These are phyloP conservation scores for Capsella bursapastoris DNA, from an alignment of 345 rosid genomes.

Conservation along the genomic window DNA sequence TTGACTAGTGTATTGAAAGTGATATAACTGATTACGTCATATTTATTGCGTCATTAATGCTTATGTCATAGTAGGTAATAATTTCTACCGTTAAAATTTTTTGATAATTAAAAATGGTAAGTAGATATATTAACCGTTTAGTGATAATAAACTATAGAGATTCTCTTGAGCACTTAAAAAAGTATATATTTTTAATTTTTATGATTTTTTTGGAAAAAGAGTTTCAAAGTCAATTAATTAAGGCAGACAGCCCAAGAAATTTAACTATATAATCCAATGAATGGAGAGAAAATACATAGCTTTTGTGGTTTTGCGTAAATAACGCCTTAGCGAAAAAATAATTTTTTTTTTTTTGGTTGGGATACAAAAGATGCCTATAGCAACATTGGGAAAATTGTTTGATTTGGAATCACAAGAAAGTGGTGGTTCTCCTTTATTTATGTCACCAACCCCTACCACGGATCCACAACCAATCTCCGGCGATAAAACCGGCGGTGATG, in stretches of 20 bases:
- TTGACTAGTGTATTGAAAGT: slow-evolving; percentile 1
- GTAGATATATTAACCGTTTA: not conserved
- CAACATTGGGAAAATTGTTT: not conserved
- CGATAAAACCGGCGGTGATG: slow-evolving; percentile 32
- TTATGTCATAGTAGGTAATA: slow-evolving; percentile 3
- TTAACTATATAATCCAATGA: slow-evolving; percentile 14
- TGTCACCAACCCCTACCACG: slow-evolving; percentile 32
- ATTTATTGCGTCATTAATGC: slow-evolving; percentile 1
- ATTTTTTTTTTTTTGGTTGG: not conserved
- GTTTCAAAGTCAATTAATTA: slow-evolving; percentile 12
- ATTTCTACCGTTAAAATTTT: not conserved
- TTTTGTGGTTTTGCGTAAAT: slow-evolving; percentile 22
- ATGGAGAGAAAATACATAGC: not conserved
- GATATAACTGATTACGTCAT: slow-evolving; percentile 34
- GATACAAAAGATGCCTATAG: slow-evolving; percentile 22
- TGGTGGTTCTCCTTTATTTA: slow-evolving; percentile 36
- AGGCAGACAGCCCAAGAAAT: not conserved
- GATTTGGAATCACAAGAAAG: slow-evolving; percentile 42
- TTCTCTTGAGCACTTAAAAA: not conserved
- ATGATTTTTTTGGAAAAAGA: not conserved
- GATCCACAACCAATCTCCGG: slow-evolving; percentile 32
- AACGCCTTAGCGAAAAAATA: slow-evolving; percentile 16
- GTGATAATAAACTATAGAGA: not conserved
- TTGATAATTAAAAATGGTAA: not conserved
- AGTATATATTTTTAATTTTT: too few species aligned